Evolutionary conservation across 2,329 filamentous ascomycete genomes (phyloP).

Genomic region (Trichoderma sp.): DNA sequence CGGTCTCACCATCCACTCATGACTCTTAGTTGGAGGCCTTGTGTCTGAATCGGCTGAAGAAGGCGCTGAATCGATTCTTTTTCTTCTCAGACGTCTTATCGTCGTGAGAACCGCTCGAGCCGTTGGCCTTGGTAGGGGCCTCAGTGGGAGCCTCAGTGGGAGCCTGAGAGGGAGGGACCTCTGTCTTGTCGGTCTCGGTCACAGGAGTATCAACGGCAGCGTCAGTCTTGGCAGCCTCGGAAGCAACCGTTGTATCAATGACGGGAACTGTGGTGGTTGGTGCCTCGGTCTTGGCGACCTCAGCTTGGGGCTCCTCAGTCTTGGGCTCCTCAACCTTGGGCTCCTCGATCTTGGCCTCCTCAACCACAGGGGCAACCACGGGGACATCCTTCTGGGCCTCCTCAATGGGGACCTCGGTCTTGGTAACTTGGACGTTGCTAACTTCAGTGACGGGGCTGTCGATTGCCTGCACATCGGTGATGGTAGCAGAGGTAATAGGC

Average conservation of each 20-base stretch:
- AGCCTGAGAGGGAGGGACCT: constrained; percentile 23
- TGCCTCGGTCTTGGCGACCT: constrained; percentile 24
- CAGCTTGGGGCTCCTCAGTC: constrained; percentile 23
- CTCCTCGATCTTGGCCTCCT: constrained; percentile 25
- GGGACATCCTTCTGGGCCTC: constrained; percentile 41
- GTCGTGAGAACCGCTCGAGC: constrained; percentile 29
- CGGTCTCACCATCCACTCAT: constrained; percentile 15
- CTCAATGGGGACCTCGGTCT: constrained; percentile 32
- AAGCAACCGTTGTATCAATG: constrained; percentile 21
- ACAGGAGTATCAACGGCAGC: constrained; percentile 28
- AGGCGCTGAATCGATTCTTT: constrained; percentile 65
- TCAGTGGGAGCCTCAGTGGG: constrained; percentile 22
- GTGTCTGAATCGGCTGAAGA: constrained; percentile 62
- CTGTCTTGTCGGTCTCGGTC: constrained; percentile 32
- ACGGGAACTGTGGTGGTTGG: not conserved
- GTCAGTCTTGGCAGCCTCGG: constrained; percentile 30
- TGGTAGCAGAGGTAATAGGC: constrained; percentile 28
- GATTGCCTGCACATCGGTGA: constrained; percentile 32
- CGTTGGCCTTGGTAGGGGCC: constrained; percentile 33
- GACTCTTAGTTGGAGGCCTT: constrained; percentile 44
- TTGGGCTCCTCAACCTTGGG: constrained; percentile 20
- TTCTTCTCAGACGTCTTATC: constrained; percentile 51
- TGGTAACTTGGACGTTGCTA: constrained; percentile 32
- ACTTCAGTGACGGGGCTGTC: constrained; percentile 32
- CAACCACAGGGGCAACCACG: not conserved